Conservation (phyloP, 768 basidiomycete genomes). For the Cystofilobasidium macerans region DNA sequence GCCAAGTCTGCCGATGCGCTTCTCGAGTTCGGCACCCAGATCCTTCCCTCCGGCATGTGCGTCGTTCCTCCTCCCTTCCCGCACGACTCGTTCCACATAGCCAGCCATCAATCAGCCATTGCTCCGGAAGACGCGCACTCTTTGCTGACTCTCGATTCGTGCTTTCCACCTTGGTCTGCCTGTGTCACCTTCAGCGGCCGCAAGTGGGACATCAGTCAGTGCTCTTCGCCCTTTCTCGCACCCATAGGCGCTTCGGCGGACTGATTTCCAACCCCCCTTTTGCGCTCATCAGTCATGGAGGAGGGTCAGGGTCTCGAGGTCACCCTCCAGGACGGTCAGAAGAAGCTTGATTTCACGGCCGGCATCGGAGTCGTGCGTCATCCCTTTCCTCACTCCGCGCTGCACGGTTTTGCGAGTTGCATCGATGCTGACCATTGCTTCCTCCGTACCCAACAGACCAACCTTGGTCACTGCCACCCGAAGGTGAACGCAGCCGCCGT, state of each 20-base stretch:
- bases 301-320: neutral
- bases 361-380: conserved; percentile 24
- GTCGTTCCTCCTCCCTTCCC: neutral
- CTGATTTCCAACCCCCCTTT: neutral
- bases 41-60: conserved; percentile 5
- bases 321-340: conserved; percentile 50
- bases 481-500: conserved; percentile 76
- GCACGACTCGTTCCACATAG: no score
- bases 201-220: conserved; percentile 23
- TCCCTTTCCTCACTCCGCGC: conserved; percentile 54
- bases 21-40: conserved; percentile 14
- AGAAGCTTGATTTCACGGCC: conserved; percentile 57
- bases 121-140: no score
- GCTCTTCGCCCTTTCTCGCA: neutral
- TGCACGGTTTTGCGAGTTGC: conserved; percentile 50
- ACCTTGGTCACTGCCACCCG: conserved; percentile 67
- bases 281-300: neutral
- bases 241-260: neutral
- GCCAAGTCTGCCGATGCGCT: conserved; percentile 15
- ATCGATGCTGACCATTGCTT: neutral
- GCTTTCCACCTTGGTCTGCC: neutral
- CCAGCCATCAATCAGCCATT: no score
- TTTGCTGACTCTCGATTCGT: no score
- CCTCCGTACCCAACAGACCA: neutral
- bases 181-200: conserved; percentile 14